phyloP scores from a whole-genome alignment of 1,284 basidiomycete genomes.

The Laetiporus sulphureus region DNA sequence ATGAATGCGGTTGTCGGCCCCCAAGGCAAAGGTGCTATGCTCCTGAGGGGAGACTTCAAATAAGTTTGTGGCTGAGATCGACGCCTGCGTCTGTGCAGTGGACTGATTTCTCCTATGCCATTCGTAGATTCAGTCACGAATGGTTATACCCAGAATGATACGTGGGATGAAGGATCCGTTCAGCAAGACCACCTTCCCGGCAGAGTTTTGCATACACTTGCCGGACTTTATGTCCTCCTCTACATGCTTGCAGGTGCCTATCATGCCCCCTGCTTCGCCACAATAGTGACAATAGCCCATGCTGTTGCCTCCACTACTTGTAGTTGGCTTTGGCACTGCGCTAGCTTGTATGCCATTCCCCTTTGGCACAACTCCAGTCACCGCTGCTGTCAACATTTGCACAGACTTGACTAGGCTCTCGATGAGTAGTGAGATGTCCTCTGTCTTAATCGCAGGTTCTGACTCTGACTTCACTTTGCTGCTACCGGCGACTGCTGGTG shows the following conservation, averaged over 20 bases:
- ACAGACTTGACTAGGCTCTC: constrained; percentile 1
- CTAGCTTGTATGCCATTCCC: neutral
- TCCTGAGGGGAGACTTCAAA: too few relatives aligned
- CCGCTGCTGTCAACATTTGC: neutral
- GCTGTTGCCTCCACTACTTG: constrained; percentile 2
- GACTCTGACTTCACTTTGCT: neutral
- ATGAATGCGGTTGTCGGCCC: too few relatives aligned
- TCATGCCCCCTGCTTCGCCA: too few relatives aligned
- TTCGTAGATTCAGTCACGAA: constrained; percentile 8
- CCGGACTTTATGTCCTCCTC: constrained; percentile 6
- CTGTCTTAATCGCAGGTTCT: constrained; percentile 1
- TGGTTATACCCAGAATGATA: neutral
- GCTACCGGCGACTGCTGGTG: too few relatives aligned
- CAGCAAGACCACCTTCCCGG: constrained; percentile 5
- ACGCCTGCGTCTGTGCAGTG: neutral
- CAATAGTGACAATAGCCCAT: constrained; percentile 3
- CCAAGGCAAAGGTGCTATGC: too few relatives aligned
- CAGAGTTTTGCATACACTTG: constrained; percentile 2
- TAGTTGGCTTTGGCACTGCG: neutral
- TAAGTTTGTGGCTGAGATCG: neutral
- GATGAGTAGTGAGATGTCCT: constrained; percentile 3
- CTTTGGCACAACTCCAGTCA: neutral
- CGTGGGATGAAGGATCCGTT: constrained; percentile 5
- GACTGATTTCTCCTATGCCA: constrained; percentile 4
- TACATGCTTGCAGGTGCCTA: too few relatives aligned